Base-by-base conservation (phyloP, 106 monocot genomes). In the Narthecium ossifragum region DNA sequence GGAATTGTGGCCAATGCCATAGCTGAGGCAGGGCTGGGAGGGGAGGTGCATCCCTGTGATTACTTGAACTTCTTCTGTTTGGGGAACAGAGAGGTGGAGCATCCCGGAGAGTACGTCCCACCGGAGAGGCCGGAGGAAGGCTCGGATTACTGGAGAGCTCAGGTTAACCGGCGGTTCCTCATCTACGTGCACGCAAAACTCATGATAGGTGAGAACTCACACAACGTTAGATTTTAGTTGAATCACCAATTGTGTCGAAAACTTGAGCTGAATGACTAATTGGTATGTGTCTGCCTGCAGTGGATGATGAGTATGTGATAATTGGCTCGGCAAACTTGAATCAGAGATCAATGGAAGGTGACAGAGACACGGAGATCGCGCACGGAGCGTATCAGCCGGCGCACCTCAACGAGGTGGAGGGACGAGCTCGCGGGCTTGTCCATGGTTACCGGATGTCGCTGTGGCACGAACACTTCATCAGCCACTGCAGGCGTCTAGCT, bases 311-410 rank as follows among this genome's bases (percentile, higher is more conserved):
- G 66, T 87, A 87, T 41, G 66, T 87, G 31, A 75, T 87, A 25
- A 31, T 87, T n/a, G 87, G 87, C 38, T 87, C 87, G 2, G 87
- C 87, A 12, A 87, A 87, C 66, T 41, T 82, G 46, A 82, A 87
- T 68, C 77, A 86, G 51, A 53, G 86, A 65, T 86, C 86, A n/a
- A 73, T 86, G 15, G 86, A 71, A 13, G 86, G 81, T 13, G 48
- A 72, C 57, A 51, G 86, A 10, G 86, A 86, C 65, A 81, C 67
- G 0, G 86, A 86, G 65, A 86, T 86, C 20, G 81, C 68, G 7
- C 73, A 75, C 5, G 86, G 86, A 21, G 63, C 74, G 5, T 86
- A 81, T 64, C 81, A 86, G 32, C 85, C 85, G 8, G 69, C 69
- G 14, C 67, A 79, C 40, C 55, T 80, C 6, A 80, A 76, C 28